Evolutionary conservation across 345 rosid genomes (phyloP).

Genomic region (Pugionium cornutum): DNA sequence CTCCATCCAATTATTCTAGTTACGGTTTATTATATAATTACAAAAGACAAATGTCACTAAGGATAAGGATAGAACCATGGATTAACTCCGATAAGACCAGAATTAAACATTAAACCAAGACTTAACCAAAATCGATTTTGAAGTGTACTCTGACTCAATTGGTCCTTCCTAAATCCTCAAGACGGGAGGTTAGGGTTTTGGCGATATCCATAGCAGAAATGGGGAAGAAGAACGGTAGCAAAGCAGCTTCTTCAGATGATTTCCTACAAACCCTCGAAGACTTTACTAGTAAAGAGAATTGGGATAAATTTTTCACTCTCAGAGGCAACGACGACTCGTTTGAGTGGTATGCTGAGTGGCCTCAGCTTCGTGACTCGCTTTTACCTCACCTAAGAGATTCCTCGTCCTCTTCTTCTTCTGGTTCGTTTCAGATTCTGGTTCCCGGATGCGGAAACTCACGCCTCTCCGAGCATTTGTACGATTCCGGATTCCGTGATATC

Average conservation of each 20-base stretch:
- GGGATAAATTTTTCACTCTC: slow-evolving; percentile 91
- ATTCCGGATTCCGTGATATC: slow-evolving; percentile 65
- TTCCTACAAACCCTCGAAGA: slow-evolving; percentile 69
- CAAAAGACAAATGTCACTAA: too few species aligned
- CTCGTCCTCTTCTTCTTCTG: slow-evolving; percentile 23
- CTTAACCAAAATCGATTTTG: too few species aligned
- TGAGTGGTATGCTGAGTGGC: slow-evolving; percentile 99
- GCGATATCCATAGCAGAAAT: slow-evolving; percentile 34
- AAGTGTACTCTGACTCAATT: too few species aligned
- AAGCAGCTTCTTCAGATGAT: slow-evolving; percentile 45
- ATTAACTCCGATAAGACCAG: too few species aligned
- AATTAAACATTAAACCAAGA: too few species aligned
- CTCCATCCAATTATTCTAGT: too few species aligned
- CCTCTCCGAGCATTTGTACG: slow-evolving; percentile 83
- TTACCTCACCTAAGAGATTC: slow-evolving; percentile 51
- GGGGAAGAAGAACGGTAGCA: slow-evolving; percentile 61
- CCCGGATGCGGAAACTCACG: slow-evolving; percentile 92
- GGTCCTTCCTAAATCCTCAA: too few species aligned
- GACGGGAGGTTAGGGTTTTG: slow-evolving; percentile 30
- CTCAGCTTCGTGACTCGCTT: slow-evolving; percentile 65
- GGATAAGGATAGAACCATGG: too few species aligned
- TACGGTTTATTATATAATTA: too few species aligned
- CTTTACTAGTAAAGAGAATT: slow-evolving; percentile 94
- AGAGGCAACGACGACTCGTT: slow-evolving; percentile 78
- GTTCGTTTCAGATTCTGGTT: slow-evolving; percentile 63